A percentile compares a stretch with the other conserved stretches of the same genome.
Conservation (phyloP, 2,329 filamentous ascomycete species). For the Grosmannia huntii region DNA sequence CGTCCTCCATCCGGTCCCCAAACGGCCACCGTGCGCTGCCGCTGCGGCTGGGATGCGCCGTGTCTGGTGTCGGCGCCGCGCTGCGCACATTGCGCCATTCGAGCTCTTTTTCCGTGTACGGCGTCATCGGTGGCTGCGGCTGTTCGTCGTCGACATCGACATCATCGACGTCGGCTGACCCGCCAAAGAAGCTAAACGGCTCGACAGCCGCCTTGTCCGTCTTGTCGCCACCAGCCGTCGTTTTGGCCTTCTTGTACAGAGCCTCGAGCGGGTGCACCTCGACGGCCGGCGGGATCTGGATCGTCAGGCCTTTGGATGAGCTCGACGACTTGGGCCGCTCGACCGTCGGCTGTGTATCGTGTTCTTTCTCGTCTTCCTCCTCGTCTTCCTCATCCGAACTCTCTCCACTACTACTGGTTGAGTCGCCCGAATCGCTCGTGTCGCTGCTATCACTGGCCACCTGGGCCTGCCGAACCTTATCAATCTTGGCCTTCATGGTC, state of each 20-base stretch:
- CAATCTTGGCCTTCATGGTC: neutral
- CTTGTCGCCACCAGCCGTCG: constrained; percentile 17
- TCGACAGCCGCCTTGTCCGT: constrained; percentile 31
- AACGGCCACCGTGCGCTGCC: constrained; percentile 36
- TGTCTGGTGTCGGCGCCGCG: constrained; percentile 90
- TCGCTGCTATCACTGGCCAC: neutral
- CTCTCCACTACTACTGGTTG: constrained; percentile 15
- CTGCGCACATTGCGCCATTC: constrained; percentile 66
- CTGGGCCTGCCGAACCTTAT: neutral
- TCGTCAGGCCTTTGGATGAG: constrained; percentile 37
- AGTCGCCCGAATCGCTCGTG: neutral
- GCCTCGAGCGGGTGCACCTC: constrained; percentile 79
- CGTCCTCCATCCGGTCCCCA: constrained; percentile 25
- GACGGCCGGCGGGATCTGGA: constrained; percentile 35
- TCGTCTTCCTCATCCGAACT: constrained; percentile 10
- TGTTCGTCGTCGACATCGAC: constrained; percentile 28
- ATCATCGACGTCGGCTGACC: constrained; percentile 32
- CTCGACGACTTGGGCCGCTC: constrained; percentile 36
- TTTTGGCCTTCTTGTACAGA: constrained; percentile 65
- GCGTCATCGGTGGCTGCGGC: constrained; percentile 53
- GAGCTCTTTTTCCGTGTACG: constrained; percentile 68
- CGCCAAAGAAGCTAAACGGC: constrained; percentile 68
- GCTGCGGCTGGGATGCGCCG: constrained; percentile 55
- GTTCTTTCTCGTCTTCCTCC: neutral
- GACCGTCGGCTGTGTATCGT: neutral